Evolutionary conservation across 352 stramenopile genomes (phyloP), one percentile per base, ranked within the genome.

Genomic region (Phytophthora pinifolia): DNA sequence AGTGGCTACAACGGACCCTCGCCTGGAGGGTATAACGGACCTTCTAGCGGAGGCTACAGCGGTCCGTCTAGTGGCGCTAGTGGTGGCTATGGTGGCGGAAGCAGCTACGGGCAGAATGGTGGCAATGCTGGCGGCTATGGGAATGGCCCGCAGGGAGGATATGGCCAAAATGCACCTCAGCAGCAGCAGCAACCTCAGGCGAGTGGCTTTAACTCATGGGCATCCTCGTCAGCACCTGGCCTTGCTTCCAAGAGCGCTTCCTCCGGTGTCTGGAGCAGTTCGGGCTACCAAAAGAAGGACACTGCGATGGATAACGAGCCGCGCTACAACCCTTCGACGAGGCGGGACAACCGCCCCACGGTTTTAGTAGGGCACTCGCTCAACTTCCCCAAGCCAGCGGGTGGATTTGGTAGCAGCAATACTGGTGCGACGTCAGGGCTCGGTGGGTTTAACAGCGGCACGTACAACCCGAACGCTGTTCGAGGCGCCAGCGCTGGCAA

Each of bases 281-380:
- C 74, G 22, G 85, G 85, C 0, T 95, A 92, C 47, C 81, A 95
- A 53, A 90, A 90, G 58, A 86, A 76, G 29, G 80, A 90, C 8
- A 50, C 62, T 20, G 48, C 58, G 6, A 46, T 48, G 18, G 51
- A 52, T 0, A 65, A 77, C 18, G 53, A 79, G n/a, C 77, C 75
- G 6, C 64, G 70, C 0, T 93, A 86, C 49, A 74, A 69, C 9
- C 62, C 69, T 2, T 68, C 70, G 4, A 72, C 61, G 13, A 69
- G 72, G 1, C 79, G 85, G n/a, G 85, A 95, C 66, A 92, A 90
- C 47, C 83, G 85, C 1, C 85, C 85, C 6, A 95, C 85, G 0
- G 85, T 95, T 20, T 67, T 95, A 0, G 82, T 95, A 17, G 85
- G 85, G 1, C 77, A 90, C 45, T 81, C 79, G 13, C 64, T 93